Evolutionary conservation across 2,329 filamentous ascomycete genomes (phyloP).

Genomic region (Fusarium cicatricum): DNA sequence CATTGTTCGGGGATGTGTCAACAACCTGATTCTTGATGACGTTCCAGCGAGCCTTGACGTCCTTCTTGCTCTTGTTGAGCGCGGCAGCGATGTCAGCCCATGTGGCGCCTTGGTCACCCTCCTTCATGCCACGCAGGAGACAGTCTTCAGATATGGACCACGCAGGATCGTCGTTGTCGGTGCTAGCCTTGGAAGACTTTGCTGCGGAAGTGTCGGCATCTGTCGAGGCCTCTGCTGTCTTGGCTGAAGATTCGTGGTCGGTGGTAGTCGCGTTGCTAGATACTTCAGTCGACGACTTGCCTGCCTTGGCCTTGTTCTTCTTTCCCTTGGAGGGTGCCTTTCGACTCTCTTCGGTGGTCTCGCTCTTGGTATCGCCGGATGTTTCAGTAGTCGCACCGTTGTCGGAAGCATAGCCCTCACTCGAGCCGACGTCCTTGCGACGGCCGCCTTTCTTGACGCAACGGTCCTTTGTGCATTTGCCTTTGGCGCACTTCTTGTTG

Average conservation of each 20-base stretch:
- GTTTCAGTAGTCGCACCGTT: constrained; percentile 3
- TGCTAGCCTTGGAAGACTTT: constrained; percentile 6
- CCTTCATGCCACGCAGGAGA: constrained; percentile 48
- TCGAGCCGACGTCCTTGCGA: constrained; percentile 10
- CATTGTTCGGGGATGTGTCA: neutral
- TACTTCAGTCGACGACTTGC: constrained; percentile 1
- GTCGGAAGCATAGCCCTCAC: neutral
- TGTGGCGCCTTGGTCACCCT: constrained; percentile 32
- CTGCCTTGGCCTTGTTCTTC: neutral
- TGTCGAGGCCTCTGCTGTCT: constrained; percentile 6
- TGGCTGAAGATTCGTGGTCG: constrained; percentile 12
- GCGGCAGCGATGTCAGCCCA: constrained; percentile 45
- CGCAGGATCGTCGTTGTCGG: constrained; percentile 1
- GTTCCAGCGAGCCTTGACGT: constrained; percentile 46
- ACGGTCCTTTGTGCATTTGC: neutral
- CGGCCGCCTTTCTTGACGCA: neutral
- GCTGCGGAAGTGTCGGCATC: neutral
- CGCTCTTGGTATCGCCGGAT: neutral
- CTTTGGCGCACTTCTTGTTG: constrained; percentile 1
- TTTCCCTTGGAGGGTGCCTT: constrained; percentile 2
- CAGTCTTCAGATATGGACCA: constrained; percentile 50
- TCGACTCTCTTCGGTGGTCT: neutral
- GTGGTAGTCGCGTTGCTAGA: neutral
- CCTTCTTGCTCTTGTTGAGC: constrained; percentile 41
- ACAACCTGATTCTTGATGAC: constrained; percentile 38